These are phyloP conservation scores for Microdochium trichocladiopsis DNA, from an alignment of 2,329 filamentous ascomycete genomes.

Conservation along the genomic window DNA sequence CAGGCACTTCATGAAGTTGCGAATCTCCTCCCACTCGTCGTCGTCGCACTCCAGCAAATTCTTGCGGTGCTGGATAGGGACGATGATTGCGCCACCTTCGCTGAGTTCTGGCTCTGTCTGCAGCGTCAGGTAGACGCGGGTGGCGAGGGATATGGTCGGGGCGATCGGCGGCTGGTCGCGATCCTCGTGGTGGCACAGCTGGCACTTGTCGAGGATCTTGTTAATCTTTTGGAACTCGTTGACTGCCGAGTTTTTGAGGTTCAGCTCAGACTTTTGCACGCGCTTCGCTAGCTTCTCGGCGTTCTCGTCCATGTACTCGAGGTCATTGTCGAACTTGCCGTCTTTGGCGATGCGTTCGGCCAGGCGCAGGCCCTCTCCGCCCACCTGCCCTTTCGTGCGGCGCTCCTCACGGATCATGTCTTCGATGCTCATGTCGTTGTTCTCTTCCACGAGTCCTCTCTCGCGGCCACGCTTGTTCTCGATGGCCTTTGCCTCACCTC, in stretches of 20 bases:
- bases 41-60: slow-evolving; percentile 98
- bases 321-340: slow-evolving; percentile 78
- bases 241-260: slow-evolving; percentile 82
- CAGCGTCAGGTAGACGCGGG: slow-evolving; percentile 79
- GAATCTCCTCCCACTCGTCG: slow-evolving; percentile 98
- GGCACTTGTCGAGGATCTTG: slow-evolving; percentile 76
- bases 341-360: slow-evolving; percentile 95
- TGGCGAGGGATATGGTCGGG: slow-evolving; percentile 79
- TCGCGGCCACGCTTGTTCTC: slow-evolving; percentile 77
- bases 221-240: slow-evolving; percentile 86
- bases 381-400: slow-evolving; percentile 68
- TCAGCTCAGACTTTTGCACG: slow-evolving; percentile 80
- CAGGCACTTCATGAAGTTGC: slow-evolving; percentile 97
- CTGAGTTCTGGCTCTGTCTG: slow-evolving; percentile 84
- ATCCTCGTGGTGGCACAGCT: slow-evolving; percentile 90
- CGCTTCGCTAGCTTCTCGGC: slow-evolving; percentile 81
- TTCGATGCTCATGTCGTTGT: slow-evolving; percentile 91
- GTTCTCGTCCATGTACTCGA: slow-evolving; percentile 98
- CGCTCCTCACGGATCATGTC: slow-evolving; percentile 97
- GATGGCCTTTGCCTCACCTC: slow-evolving; percentile 68
- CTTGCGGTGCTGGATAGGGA: slow-evolving; percentile 76
- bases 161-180: slow-evolving; percentile 66
- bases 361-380: slow-evolving; percentile 73
- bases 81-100: slow-evolving; percentile 78
- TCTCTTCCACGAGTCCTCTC: slow-evolving; percentile 78